Evolutionary conservation across 2,329 filamentous ascomycete species (phyloP).

Genomic region (Exophiala xenobiotica): DNA sequence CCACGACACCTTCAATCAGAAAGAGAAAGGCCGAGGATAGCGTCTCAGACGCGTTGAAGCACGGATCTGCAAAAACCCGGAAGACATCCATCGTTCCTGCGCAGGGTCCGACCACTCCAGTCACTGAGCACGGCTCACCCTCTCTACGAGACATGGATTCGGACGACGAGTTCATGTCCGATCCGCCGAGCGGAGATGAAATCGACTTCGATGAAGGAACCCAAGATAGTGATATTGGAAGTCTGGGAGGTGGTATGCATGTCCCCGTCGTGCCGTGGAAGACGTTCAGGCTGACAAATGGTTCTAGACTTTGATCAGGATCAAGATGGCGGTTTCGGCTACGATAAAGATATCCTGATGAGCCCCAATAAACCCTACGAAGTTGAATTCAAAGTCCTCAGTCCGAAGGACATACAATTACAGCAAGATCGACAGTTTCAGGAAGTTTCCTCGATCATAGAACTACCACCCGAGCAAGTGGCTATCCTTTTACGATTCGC

Average conservation of each 20-base stretch:
- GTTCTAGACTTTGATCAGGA: slow-evolving; percentile 58
- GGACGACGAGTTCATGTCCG: slow-evolving; percentile 89
- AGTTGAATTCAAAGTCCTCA: slow-evolving; percentile 78
- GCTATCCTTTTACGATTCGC: slow-evolving; percentile 87
- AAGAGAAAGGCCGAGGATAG: slow-evolving; percentile 56
- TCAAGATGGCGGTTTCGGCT: slow-evolving; percentile 60
- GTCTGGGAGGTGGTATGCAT: slow-evolving; percentile 26
- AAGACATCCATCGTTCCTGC: slow-evolving; percentile 33
- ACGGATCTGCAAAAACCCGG: slow-evolving; percentile 34
- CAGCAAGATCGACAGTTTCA: slow-evolving; percentile 84
- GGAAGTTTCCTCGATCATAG: slow-evolving; percentile 88
- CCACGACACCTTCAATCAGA: slow-evolving; percentile 53
- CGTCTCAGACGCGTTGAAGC: slow-evolving; percentile 31
- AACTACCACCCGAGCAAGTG: slow-evolving; percentile 82
- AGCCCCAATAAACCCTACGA: slow-evolving; percentile 75
- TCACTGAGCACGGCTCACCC: slow-evolving; percentile 42
- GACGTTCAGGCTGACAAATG: slow-evolving; percentile 19
- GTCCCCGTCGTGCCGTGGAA: neutral
- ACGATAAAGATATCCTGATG: slow-evolving; percentile 69
- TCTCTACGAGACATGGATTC: slow-evolving; percentile 72
- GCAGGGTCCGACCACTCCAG: slow-evolving; percentile 50
- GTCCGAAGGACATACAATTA: slow-evolving; percentile 74
- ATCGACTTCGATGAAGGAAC: slow-evolving; percentile 65
- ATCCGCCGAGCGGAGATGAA: slow-evolving; percentile 72
- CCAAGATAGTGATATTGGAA: slow-evolving; percentile 67